Conservation (phyloP, 805 yeast species). For the Teunomyces gatunensis region DNA sequence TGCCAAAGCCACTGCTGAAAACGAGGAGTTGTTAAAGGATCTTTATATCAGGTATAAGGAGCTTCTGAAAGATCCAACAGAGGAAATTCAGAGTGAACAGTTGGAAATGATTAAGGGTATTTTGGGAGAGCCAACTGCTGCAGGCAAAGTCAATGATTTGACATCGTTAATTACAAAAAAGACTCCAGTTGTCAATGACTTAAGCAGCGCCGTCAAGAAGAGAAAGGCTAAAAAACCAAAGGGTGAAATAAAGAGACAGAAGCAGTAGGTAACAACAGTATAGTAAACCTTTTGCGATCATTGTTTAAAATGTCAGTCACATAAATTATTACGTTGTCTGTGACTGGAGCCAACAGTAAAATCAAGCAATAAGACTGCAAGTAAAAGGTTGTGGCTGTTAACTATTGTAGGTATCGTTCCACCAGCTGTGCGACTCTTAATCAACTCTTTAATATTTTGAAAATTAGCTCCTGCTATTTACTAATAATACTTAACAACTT, state of each 20-base stretch:
- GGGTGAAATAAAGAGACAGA: not conserved
- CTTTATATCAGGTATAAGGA: slow-evolving; percentile 56
- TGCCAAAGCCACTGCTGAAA: slow-evolving; percentile 41
- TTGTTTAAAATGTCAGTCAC: too few relatives aligned
- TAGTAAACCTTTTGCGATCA: not conserved
- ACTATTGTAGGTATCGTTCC: too few relatives aligned
- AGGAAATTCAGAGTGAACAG: slow-evolving; percentile 49
- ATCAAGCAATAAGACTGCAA: too few relatives aligned
- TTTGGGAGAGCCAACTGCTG: slow-evolving; percentile 44
- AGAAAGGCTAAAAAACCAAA: slow-evolving; percentile 15
- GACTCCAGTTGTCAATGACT: slow-evolving; percentile 11
- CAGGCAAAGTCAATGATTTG: slow-evolving; percentile 51
- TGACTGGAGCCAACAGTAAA: too few relatives aligned
- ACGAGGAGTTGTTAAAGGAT: slow-evolving; percentile 51
- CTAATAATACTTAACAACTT: too few relatives aligned
- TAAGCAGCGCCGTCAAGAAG: slow-evolving; percentile 51
- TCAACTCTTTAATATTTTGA: too few relatives aligned
- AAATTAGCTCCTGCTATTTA: too few relatives aligned
- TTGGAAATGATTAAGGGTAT: slow-evolving; percentile 55
- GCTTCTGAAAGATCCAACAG: slow-evolving; percentile 49
- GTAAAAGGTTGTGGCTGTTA: too few relatives aligned
- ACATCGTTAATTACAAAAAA: slow-evolving; percentile 61
- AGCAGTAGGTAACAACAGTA: not conserved
- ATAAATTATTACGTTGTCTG: too few relatives aligned
- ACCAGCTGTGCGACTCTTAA: too few relatives aligned